Evolutionary conservation across 352 stramenopile species (phyloP).

Genomic region (Globisporangium spinosum): DNA sequence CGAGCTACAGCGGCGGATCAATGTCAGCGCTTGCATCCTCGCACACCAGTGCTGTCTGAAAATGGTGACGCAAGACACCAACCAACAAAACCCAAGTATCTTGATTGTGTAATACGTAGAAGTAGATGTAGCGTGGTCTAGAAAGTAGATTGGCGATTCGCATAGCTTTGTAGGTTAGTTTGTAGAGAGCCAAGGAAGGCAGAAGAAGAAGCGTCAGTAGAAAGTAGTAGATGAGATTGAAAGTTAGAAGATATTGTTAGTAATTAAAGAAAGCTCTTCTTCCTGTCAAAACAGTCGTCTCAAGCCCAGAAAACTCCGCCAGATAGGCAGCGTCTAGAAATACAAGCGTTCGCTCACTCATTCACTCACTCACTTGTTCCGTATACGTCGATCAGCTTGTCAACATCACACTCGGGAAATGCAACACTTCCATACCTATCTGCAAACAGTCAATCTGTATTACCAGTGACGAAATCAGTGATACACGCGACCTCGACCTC

Average conservation of each 20-base stretch:
- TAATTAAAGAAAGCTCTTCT: neutral
- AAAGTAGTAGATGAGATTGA: neutral
- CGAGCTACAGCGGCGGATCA: constrained; percentile 13
- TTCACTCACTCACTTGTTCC: no score
- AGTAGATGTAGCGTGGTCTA: neutral
- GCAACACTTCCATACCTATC: no score
- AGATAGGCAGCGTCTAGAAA: no score
- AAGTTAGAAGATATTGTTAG: neutral
- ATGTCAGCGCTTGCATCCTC: constrained; percentile 15
- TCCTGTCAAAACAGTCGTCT: no score
- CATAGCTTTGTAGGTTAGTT: neutral
- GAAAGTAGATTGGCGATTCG: neutral
- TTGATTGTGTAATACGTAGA: neutral
- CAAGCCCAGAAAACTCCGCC: no score
- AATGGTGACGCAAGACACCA: neutral
- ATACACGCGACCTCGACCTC: no score
- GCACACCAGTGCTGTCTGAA: constrained; percentile 18
- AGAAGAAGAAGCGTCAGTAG: neutral
- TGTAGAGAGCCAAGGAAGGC: neutral
- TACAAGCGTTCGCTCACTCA: no score
- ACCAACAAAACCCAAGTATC: neutral
- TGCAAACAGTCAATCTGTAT: no score
- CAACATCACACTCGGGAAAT: no score
- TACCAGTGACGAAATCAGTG: no score
- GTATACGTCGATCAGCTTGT: no score